Conservation (phyloP, 2,329 filamentous ascomycete genomes). For the Hortaea werneckii region DNA sequence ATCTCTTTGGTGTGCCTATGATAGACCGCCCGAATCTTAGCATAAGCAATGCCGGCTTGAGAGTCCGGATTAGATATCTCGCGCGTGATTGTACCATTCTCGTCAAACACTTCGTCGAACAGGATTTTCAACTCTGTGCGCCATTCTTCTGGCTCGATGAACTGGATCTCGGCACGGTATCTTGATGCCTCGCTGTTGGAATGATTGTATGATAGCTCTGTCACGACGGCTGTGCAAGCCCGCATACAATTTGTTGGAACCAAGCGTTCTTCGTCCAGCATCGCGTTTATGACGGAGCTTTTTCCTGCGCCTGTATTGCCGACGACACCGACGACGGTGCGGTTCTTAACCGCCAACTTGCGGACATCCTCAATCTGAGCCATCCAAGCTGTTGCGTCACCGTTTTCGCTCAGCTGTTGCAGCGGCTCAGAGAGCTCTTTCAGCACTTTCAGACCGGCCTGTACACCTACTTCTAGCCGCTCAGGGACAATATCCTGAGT, state of each 20-base stretch:
- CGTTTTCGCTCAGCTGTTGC: conserved; percentile 10
- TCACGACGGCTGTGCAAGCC: conserved; percentile 53
- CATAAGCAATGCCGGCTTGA: conserved; percentile 40
- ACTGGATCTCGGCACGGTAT: conserved; percentile 50
- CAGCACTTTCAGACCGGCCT: conserved; percentile 28
- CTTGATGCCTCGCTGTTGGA: conserved; percentile 41
- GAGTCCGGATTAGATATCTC: conserved; percentile 34
- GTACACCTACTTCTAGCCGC: conserved; percentile 31
- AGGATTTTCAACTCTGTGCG: conserved; percentile 40
- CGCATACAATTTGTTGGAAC: conserved; percentile 49
- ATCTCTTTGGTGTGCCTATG: conserved; percentile 34
- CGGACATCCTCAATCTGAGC: conserved; percentile 33
- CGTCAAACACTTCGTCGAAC: conserved; percentile 38
- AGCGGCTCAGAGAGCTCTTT: conserved; percentile 26
- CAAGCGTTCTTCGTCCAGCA: conserved; percentile 51
- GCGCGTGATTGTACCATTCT: conserved; percentile 28
- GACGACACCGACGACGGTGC: conserved; percentile 47
- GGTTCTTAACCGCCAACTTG: conserved; percentile 30
- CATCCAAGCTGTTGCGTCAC: conserved; percentile 32
- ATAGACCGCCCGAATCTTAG: conserved; percentile 43
- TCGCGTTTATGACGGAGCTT: conserved; percentile 52
- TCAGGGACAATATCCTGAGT: conserved; percentile 23
- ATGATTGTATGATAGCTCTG: conserved; percentile 49
- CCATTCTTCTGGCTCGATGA: conserved; percentile 46
- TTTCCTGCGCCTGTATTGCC: conserved; percentile 55